Percentiles rank a stretch among this genome's conserved stretches.
Evolutionary conservation across 495 filamentous ascomycete genomes (phyloP).

Genomic region (Penicillium flavigenum): DNA sequence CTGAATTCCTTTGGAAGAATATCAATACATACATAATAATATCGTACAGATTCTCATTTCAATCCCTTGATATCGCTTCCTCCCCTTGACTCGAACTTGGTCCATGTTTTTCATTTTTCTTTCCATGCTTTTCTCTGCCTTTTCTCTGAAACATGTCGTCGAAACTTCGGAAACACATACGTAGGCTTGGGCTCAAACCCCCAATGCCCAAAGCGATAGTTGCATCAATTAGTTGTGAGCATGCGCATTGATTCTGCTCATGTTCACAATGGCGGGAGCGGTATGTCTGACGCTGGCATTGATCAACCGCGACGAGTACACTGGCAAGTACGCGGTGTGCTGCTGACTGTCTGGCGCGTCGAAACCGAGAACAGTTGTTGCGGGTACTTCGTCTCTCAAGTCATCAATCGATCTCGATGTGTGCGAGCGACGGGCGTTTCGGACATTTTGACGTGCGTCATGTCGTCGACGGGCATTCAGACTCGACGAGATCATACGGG

Average conservation of each 20-base stretch:
- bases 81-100: neutral
- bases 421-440: neutral
- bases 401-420: neutral
- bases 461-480: neutral
- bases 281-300: neutral
- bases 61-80: neutral
- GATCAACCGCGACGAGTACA: neutral
- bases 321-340: neutral
- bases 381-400: neutral
- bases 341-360: neutral
- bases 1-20: neutral
- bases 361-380: neutral
- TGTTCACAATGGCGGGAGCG: constrained; percentile 4
- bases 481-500: constrained; percentile 1
- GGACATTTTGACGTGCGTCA: neutral
- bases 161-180: neutral
- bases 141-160: neutral
- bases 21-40: neutral
- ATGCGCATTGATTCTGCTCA: constrained; percentile 14
- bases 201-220: neutral
- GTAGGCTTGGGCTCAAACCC: neutral
- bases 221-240: neutral
- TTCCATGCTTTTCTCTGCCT: neutral
- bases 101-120: neutral
- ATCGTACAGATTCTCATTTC: neutral